phyloP scores from a whole-genome alignment of 192 early-diverging fungal species.

The Jimgerdemannia lactiflua region DNA sequence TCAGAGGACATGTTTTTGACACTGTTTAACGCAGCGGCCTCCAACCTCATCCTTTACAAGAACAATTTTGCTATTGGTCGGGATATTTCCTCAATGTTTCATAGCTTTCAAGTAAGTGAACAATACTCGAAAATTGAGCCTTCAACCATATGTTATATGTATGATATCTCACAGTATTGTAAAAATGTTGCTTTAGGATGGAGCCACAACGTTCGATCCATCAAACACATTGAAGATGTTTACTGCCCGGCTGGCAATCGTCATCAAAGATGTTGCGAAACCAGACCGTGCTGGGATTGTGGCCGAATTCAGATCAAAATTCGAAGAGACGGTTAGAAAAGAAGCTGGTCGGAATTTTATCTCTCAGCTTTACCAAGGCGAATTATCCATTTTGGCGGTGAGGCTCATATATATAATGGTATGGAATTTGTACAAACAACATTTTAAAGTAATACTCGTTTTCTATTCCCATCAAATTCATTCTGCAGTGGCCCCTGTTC shows the following conservation, averaged over 20 bases:
- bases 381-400: constrained; percentile 12
- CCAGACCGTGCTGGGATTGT: constrained; percentile 9
- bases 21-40: background rate
- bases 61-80: constrained; percentile 18
- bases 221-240: too few species aligned
- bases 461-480: too few species aligned
- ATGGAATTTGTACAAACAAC: too few species aligned
- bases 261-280: constrained; percentile 24
- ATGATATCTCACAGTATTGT: too few species aligned
- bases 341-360: constrained; percentile 20
- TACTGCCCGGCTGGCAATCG: background rate
- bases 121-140: background rate
- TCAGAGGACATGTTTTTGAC: background rate
- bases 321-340: background rate
- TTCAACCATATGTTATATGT: too few species aligned
- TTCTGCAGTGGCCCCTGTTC: constrained; percentile 14
- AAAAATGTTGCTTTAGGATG: too few species aligned
- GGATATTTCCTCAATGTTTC: constrained; percentile 25
- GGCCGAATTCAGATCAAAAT: constrained; percentile 12
- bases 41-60: constrained; percentile 20
- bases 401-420: too few species aligned
- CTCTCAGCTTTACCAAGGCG: constrained; percentile 12
- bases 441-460: too few species aligned
- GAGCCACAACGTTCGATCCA: too few species aligned
- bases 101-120: constrained; percentile 16